These are phyloP conservation scores for Wallacemonas rigidus DNA, from an alignment of 208 protist species.

Conservation along the genomic window DNA sequence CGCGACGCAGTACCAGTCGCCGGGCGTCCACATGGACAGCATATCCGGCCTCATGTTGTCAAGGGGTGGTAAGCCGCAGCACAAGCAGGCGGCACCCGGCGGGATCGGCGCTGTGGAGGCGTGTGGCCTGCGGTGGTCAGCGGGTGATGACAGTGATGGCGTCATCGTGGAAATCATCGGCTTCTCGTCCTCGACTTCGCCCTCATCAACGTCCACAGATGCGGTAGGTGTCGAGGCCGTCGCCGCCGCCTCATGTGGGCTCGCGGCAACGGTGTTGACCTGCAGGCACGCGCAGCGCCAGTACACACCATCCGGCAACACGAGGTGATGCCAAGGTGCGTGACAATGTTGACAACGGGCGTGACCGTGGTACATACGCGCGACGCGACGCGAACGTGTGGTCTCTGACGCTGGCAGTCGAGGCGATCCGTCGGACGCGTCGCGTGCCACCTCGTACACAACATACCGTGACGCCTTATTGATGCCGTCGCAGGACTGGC, in stretches of 20 bases:
- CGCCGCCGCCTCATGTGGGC: no score
- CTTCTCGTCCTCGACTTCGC: neutral
- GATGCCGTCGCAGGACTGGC: conserved; percentile 61
- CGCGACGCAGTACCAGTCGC: conserved; percentile 68
- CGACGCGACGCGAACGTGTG: neutral
- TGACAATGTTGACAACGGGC: conserved; percentile 51
- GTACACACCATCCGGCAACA: conserved; percentile 26
- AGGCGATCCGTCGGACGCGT: neutral
- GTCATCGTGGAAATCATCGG: neutral
- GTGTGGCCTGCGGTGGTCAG: neutral
- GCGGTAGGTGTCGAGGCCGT: neutral
- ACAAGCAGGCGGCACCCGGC: conserved; percentile 30
- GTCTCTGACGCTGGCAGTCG: neutral
- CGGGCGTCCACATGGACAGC: conserved; percentile 64
- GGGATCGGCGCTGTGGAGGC: neutral
- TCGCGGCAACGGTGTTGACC: conserved; percentile 36
- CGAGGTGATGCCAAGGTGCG: conserved; percentile 66
- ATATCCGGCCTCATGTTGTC: conserved; percentile 39
- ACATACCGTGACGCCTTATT: conserved; percentile 62
- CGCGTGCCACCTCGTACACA: conserved; percentile 12
- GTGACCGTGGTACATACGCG: conserved; percentile 35
- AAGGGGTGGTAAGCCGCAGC: conserved; percentile 57
- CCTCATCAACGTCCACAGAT: neutral
- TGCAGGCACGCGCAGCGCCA: conserved; percentile 82
- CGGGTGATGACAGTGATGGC: no score